Base-by-base conservation (phyloP, 495 filamentous ascomycete species). In the Penicillium subrubescens region DNA sequence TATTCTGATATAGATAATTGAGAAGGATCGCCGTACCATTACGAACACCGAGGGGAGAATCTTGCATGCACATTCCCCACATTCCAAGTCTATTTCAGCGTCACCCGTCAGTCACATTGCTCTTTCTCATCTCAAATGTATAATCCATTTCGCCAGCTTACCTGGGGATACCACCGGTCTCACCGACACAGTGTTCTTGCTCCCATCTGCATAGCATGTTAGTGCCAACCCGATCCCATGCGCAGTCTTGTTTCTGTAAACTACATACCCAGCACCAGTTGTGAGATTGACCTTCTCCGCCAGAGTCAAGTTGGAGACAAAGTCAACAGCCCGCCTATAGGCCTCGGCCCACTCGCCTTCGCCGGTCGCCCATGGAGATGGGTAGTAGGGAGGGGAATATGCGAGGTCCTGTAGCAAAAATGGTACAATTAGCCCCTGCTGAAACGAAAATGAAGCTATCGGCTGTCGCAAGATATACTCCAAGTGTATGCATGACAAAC, bases 211-310 rank as follows among this genome's bases (percentile, higher is more conserved):
- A 53, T 27, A 37, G 37, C 1, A 0, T 12, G 57, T 64, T 34
- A 57, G 25, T 34, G 5, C 8, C 19, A 23, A 15, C 21, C 29
- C 35, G 10, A 33, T 21, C 27, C 17, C 14, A 25, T 15, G 15
- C n/a, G 17, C 2, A 14, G 43, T 34, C 21, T 44, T n/a, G 25
- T 15, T 6, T 5, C 15, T 64, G 21, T 67, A 62, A 44, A 61
- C n/a, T 35, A 67, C 73, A 33, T 76, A 92, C 82, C 93, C 93
- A 64, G 89, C 82, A 74, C 93, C 93, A 11, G 92, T 96, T 2
- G 93, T 96, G 62, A 97, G 69, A 70, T 97, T 97, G 73, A 97
- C 90, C 82, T 97, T 97, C 81, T 97, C 93, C 12, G 89, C 77
- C 61, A 97, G 77, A 0, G 93, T 97, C 73, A 97, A 79, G 76